Conservation (phyloP, 2,329 filamentous ascomycete species). For the Fusarium aywerte region DNA sequence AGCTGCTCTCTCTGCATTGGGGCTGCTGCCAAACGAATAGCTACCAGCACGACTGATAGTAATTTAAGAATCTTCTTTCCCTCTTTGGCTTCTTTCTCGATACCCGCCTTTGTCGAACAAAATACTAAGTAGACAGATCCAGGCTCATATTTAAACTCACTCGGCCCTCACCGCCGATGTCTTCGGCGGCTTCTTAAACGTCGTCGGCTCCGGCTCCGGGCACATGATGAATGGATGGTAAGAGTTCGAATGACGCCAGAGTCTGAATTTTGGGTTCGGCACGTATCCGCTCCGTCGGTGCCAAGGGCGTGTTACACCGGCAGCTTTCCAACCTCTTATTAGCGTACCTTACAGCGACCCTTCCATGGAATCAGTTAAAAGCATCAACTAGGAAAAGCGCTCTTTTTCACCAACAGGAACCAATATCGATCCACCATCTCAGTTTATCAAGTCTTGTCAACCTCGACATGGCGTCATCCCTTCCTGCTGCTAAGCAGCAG, state of each 20-base stretch:
- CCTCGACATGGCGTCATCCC: slow-evolving; percentile 60
- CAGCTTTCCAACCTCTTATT: slow-evolving; percentile 13
- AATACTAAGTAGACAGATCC: neutral
- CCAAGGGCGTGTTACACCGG: slow-evolving; percentile 23
- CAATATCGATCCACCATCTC: slow-evolving; percentile 17
- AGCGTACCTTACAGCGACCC: slow-evolving; percentile 13
- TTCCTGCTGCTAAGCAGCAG: slow-evolving; percentile 78
- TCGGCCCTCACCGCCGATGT: slow-evolving; percentile 32
- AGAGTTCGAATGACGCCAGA: slow-evolving; percentile 26
- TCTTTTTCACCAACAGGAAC: slow-evolving; percentile 20
- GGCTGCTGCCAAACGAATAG: no score
- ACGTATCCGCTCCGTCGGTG: slow-evolving; percentile 29
- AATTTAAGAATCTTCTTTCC: neutral
- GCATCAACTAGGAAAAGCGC: slow-evolving; percentile 12
- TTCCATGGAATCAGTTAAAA: slow-evolving; percentile 15
- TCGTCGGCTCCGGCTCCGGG: slow-evolving; percentile 8
- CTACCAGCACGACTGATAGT: no score
- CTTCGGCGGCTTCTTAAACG: slow-evolving; percentile 1
- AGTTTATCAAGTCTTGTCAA: slow-evolving; percentile 19
- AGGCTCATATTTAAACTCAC: neutral
- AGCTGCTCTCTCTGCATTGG: no score
- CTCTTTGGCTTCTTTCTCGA: neutral
- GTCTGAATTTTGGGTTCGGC: slow-evolving; percentile 25
- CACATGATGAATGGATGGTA: slow-evolving; percentile 20
- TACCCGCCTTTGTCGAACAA: slow-evolving; percentile 14